Base-by-base conservation (phyloP, 2,329 filamentous ascomycete genomes). In the Fusarium sp. region DNA sequence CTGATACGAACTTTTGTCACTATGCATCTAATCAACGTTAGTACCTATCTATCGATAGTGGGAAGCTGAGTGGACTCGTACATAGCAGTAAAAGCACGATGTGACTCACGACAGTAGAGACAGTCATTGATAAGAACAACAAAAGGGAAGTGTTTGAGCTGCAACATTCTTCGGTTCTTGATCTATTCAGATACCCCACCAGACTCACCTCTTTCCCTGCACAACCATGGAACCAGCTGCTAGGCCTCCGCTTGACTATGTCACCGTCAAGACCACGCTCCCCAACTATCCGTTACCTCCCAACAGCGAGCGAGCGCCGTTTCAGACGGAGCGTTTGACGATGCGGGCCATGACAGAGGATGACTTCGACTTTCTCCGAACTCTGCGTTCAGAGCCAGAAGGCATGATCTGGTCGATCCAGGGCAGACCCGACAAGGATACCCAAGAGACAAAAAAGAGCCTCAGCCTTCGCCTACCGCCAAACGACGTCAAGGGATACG, bases 341-440 rank as follows among this genome's bases (percentile, higher is more conserved):
- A 72, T 90, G 47, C 78, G 86, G 14, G 81, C 82, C 3, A 72
- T 84, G 35, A 66, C 68, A 1, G 71, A 78, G 15, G 74, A 79
- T 3, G 86, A 90, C 70, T 74, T 84, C 2, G 72, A 76, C 2
- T 80, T 76, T 7, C 57, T 87, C 14, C 76, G 84, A 60, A 73
- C 73, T 19, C 75, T 91, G 49, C 84, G 87, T 21, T 77, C 76
- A 13, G 78, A 87, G 69, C 79, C 80, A 5, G 84, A 87, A 63
- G 84, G 88, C 42, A 90, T 91, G 88, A 72, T 72, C 50, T 87
- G 82, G 78, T 87, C 86, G 49, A 49, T 59, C 4, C 62, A 69
- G 61, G 80, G 79, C 53, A 52, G 64, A 9, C 63, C 75, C 9
- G 82, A 88, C 72, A 57, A 67, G 49, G 74, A 80, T 65, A 44